A percentile compares a stretch with the other conserved stretches of the same genome.
phyloP scores from a whole-genome alignment of 805 yeast species.

The Suhomyces prunicola region DNA sequence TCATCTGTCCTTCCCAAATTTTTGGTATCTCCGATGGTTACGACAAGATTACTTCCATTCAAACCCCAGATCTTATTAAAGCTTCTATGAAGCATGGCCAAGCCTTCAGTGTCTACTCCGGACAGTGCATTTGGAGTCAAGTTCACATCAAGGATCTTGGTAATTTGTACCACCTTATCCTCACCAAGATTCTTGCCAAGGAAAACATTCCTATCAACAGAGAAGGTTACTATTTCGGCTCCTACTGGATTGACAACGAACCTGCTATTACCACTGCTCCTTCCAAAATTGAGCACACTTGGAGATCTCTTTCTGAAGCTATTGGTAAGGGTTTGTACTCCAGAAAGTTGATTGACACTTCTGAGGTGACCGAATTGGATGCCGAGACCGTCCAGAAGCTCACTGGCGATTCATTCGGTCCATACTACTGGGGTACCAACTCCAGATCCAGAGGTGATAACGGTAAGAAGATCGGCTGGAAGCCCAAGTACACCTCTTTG shows the following conservation, averaged over 20 bases:
- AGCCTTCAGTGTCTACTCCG: constrained; percentile 26
- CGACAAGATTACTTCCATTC: constrained; percentile 24
- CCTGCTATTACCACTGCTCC: constrained; percentile 9
- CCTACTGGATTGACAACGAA: constrained; percentile 12
- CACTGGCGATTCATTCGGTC: constrained; percentile 14
- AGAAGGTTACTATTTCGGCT: constrained; percentile 36
- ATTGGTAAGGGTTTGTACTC: constrained; percentile 17
- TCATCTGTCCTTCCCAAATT: constrained; percentile 33
- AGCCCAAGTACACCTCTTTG: constrained; percentile 13
- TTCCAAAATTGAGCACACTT: constrained; percentile 19
- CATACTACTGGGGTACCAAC: constrained; percentile 23
- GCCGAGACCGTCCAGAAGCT: constrained; percentile 14
- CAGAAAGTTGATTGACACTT: constrained; percentile 11
- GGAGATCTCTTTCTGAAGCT: constrained; percentile 25
- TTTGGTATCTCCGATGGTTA: constrained; percentile 32
- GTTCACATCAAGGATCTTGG: constrained; percentile 36
- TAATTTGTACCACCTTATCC: constrained; percentile 22
- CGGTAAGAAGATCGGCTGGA: constrained; percentile 26
- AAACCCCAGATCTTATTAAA: constrained; percentile 25
- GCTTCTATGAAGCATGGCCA: constrained; percentile 15
- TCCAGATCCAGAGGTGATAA: constrained; percentile 26
- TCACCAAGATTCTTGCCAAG: constrained; percentile 18
- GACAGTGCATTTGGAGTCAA: constrained; percentile 32
- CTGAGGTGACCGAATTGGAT: constrained; percentile 14
- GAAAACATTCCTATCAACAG: constrained; percentile 23